These are phyloP conservation scores for Fonsecaea multimorphosa DNA, from an alignment of 2,329 filamentous ascomycete species.

Conservation along the genomic window DNA sequence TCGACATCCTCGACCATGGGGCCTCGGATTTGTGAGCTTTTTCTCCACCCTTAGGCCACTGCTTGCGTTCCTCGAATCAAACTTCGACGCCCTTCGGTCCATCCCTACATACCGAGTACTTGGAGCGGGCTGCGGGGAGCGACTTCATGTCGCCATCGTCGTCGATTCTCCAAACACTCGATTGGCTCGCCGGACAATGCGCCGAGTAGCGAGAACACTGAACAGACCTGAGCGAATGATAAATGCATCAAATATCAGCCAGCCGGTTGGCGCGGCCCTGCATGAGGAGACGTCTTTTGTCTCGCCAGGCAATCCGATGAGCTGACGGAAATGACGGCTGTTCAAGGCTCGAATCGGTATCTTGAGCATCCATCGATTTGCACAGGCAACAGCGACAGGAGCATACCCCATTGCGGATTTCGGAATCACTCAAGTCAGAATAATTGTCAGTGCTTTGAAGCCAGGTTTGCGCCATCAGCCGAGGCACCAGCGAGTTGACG, in stretches of 20 bases:
- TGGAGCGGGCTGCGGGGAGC: constrained; percentile 13
- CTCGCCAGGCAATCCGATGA: not conserved
- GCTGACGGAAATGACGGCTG: constrained; percentile 1
- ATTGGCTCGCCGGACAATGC: constrained; percentile 16
- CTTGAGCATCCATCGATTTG: not conserved
- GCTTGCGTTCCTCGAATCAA: constrained; percentile 14
- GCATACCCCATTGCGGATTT: not conserved
- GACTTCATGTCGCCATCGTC: not conserved
- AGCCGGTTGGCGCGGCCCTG: not conserved
- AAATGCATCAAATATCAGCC: not conserved
- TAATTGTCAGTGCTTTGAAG: not conserved
- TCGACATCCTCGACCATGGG: not conserved
- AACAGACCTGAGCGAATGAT: not conserved
- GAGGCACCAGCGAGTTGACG: not conserved
- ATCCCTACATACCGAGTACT: too few species aligned
- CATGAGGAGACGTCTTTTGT: not conserved
- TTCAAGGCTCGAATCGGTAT: not conserved
- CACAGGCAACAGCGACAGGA: not conserved
- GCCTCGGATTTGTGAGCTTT: constrained; percentile 18
- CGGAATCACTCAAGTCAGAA: not conserved
- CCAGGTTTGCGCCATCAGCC: not conserved
- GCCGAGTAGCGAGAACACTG: constrained; percentile 3
- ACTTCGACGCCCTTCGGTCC: not conserved
- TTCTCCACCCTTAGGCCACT: not conserved
- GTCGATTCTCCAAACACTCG: not conserved